Percentiles rank a stretch among this genome's conserved stretches.
These are phyloP conservation scores for Yamadazyma kitorensis DNA, from an alignment of 805 yeast species.

Conservation along the genomic window DNA sequence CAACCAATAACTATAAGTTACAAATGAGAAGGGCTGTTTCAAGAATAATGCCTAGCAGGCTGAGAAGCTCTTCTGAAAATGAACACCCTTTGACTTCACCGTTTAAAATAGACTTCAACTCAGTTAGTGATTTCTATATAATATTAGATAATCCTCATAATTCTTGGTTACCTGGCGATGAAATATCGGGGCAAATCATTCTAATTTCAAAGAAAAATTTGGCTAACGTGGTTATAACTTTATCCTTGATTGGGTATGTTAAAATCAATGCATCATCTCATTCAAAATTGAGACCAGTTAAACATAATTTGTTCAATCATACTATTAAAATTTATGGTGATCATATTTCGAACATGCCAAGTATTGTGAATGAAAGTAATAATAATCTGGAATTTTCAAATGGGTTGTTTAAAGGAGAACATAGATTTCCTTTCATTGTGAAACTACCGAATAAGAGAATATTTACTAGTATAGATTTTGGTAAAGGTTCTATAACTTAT, in stretches of 20 bases:
- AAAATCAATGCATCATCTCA: slow-evolving; percentile 53
- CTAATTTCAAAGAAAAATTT: slow-evolving; percentile 55
- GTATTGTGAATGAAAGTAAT: slow-evolving; percentile 15
- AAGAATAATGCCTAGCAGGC: slow-evolving; percentile 31
- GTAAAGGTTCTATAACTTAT: slow-evolving; percentile 79
- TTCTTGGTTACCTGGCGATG: slow-evolving; percentile 78
- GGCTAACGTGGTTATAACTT: slow-evolving; percentile 49
- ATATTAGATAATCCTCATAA: slow-evolving; percentile 72
- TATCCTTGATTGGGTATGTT: slow-evolving; percentile 56
- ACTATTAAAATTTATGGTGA: slow-evolving; percentile 57
- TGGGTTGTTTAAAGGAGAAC: slow-evolving; percentile 79
- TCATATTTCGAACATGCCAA: slow-evolving; percentile 7
- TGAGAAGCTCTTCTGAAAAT: slow-evolving; percentile 9
- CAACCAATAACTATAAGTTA: no score
- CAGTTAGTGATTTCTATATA: slow-evolving; percentile 65
- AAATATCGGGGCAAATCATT: slow-evolving; percentile 60
- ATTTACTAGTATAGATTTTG: slow-evolving; percentile 75
- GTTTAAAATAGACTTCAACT: slow-evolving; percentile 29
- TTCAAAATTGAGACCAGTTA: slow-evolving; percentile 50
- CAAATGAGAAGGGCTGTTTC: slow-evolving; percentile 57
- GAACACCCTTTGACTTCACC: slow-evolving; percentile 2
- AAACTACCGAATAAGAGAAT: slow-evolving; percentile 73
- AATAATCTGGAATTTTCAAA: slow-evolving; percentile 24
- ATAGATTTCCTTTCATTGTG: slow-evolving; percentile 81
- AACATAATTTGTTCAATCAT: slow-evolving; percentile 55